Percentiles rank a stretch among this genome's conserved stretches.
These are phyloP conservation scores for Teunomyces pallodes DNA, from an alignment of 805 yeast species.

Conservation along the genomic window DNA sequence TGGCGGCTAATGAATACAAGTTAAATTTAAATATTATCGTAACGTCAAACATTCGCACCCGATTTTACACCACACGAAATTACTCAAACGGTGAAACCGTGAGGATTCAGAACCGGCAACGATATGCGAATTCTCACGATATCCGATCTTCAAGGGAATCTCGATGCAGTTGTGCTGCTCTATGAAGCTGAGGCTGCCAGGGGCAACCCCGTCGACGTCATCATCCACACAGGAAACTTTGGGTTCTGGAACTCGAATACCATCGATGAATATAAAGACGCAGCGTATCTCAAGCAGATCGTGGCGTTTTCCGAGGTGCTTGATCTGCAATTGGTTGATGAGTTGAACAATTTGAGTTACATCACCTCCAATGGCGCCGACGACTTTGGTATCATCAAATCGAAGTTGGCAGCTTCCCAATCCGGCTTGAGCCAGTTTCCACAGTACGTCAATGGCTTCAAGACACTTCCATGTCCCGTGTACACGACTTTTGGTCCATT, in stretches of 20 bases:
- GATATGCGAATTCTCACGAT: constrained; percentile 17
- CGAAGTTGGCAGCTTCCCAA: constrained; percentile 6
- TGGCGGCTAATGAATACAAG: background rate
- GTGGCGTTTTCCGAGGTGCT: constrained; percentile 65
- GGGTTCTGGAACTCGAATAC: constrained; percentile 69
- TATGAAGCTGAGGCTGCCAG: constrained; percentile 9
- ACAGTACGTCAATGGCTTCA: constrained; percentile 33
- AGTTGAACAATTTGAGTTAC: constrained; percentile 44
- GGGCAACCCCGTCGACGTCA: constrained; percentile 15
- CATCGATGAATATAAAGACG: constrained; percentile 50
- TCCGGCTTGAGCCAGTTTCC: constrained; percentile 17
- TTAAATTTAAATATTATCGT: background rate
- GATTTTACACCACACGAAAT: background rate
- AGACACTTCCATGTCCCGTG: constrained; percentile 54
- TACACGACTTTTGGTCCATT: constrained; percentile 76
- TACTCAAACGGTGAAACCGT: background rate
- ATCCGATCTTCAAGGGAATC: constrained; percentile 31
- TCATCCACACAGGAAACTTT: constrained; percentile 21
- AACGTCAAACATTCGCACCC: background rate
- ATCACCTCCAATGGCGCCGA: constrained; percentile 6
- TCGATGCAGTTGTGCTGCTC: constrained; percentile 14
- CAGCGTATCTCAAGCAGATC: constrained; percentile 56
- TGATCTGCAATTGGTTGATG: constrained; percentile 45
- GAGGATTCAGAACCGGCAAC: background rate
- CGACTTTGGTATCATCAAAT: constrained; percentile 5